These are phyloP conservation scores for Rhizopogon sp. DNA, from an alignment of 768 basidiomycete species.

Conservation along the genomic window DNA sequence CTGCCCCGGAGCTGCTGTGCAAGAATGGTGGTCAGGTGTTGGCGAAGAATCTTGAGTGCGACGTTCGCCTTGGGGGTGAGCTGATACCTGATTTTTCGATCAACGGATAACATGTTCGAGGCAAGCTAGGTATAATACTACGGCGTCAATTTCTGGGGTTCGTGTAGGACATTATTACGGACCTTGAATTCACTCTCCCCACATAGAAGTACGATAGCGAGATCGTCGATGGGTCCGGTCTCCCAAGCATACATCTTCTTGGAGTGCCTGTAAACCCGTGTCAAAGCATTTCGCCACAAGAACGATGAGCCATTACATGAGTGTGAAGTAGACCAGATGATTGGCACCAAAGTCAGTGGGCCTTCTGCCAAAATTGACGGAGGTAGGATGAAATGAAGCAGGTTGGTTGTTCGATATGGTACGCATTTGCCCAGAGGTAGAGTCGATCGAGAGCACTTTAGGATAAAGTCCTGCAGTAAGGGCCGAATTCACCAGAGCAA, in stretches of 20 bases:
- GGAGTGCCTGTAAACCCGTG: constrained; percentile 62
- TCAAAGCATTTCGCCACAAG: constrained; percentile 4
- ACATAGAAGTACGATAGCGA: constrained; percentile 76
- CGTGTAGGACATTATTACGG: constrained; percentile 11
- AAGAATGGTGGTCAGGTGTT: constrained; percentile 53
- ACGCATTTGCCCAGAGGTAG: constrained; percentile 53
- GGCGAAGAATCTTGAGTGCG: constrained; percentile 77
- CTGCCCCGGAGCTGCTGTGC: constrained; percentile 65
- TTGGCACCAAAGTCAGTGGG: constrained; percentile 68
- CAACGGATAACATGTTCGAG: constrained; percentile 68
- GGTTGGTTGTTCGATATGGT: constrained; percentile 81
- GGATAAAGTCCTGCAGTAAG: constrained; percentile 87
- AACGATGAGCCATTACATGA: constrained; percentile 53
- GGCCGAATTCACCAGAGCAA: constrained; percentile 69
- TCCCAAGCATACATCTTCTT: constrained; percentile 94
- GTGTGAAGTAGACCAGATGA: constrained; percentile 79
- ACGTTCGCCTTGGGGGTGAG: constrained; percentile 66
- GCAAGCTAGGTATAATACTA: constrained; percentile 44
- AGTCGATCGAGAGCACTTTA: constrained; percentile 76
- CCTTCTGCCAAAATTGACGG: constrained; percentile 77
- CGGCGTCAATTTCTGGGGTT: constrained; percentile 1
- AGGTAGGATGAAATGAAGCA: constrained; percentile 84
- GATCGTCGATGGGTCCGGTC: constrained; percentile 82
- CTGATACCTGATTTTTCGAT: constrained; percentile 79
- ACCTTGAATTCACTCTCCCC: constrained; percentile 91